Conservation (phyloP, 805 yeast species). For the Hanseniaspora mollemarum region DNA sequence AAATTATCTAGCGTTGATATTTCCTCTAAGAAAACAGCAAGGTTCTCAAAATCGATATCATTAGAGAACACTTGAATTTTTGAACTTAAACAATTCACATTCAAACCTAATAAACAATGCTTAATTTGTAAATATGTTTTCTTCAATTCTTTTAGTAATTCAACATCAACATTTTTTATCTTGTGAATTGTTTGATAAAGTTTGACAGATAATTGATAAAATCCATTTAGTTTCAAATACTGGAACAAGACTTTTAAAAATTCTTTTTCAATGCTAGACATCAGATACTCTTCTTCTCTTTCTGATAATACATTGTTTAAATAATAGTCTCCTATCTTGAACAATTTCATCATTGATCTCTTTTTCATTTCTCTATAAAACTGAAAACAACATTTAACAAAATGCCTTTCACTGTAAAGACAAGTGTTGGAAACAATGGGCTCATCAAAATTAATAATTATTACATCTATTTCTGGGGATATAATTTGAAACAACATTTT, state of each 20-base stretch:
- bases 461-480: constrained; percentile 8
- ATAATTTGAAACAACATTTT: constrained; percentile 20
- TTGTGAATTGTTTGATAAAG: constrained; percentile 2
- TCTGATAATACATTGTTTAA: constrained; percentile 27
- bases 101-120: background rate
- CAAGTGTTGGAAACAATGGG: constrained; percentile 18
- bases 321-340: constrained; percentile 27
- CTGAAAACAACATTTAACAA: constrained; percentile 30
- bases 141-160: background rate
- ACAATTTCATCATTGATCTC: constrained; percentile 27
- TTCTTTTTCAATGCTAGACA: constrained; percentile 21
- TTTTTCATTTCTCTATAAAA: constrained; percentile 29
- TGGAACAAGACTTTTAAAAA: constrained; percentile 22
- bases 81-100: background rate
- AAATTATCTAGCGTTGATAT: background rate
- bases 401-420: constrained; percentile 24
- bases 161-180: background rate
- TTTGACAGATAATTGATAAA: constrained; percentile 21
- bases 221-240: constrained; percentile 24
- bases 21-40: background rate
- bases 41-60: constrained; percentile 2
- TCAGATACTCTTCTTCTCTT: background rate
- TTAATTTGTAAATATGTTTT: background rate
- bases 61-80: background rate
- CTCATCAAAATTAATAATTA: constrained; percentile 13